These are phyloP conservation scores for Nitzschia sp. DNA, from an alignment of 108 stramenopile species.

Conservation along the genomic window DNA sequence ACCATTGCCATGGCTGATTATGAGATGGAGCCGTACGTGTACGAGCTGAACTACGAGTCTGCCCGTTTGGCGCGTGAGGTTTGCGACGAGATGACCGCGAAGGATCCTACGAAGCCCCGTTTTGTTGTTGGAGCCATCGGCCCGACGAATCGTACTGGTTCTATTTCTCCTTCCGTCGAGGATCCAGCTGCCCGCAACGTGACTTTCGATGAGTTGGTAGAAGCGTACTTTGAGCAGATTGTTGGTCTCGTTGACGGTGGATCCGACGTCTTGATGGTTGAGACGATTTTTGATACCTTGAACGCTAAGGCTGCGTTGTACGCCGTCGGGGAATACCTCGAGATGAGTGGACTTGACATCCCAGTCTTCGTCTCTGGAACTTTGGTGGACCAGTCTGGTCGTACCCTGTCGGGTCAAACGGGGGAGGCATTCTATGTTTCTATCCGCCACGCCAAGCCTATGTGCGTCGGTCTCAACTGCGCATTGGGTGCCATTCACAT, in stretches of 20 bases:
- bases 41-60: slow-evolving; percentile 94
- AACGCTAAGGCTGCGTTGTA: slow-evolving; percentile 98
- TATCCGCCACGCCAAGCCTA: slow-evolving; percentile 96
- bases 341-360: slow-evolving; percentile 88
- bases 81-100: slow-evolving; percentile 93
- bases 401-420: slow-evolving; percentile 98
- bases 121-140: slow-evolving; percentile 98
- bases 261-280: slow-evolving; percentile 95
- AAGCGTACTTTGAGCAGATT: slow-evolving; percentile 94
- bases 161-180: slow-evolving; percentile 95
- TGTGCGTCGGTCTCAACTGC: slow-evolving; percentile 99
- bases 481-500: slow-evolving; percentile 97
- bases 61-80: slow-evolving; percentile 95
- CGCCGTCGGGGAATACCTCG: slow-evolving; percentile 91
- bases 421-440: slow-evolving; percentile 98
- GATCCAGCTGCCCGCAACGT: slow-evolving; percentile 95
- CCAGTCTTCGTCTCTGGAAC: slow-evolving; percentile 98
- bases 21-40: slow-evolving; percentile 93
- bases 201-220: slow-evolving; percentile 98
- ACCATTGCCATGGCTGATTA: slow-evolving; percentile 99
- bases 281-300: slow-evolving; percentile 98
- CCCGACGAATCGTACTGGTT: slow-evolving; percentile 97
- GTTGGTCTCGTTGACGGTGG: slow-evolving; percentile 97
- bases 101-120: slow-evolving; percentile 93
- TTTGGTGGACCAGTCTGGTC: slow-evolving; percentile 96